A percentile compares a stretch with the other conserved stretches of the same genome.
Conservation (phyloP, 805 yeast genomes). For the Huiozyma naganishii region DNA sequence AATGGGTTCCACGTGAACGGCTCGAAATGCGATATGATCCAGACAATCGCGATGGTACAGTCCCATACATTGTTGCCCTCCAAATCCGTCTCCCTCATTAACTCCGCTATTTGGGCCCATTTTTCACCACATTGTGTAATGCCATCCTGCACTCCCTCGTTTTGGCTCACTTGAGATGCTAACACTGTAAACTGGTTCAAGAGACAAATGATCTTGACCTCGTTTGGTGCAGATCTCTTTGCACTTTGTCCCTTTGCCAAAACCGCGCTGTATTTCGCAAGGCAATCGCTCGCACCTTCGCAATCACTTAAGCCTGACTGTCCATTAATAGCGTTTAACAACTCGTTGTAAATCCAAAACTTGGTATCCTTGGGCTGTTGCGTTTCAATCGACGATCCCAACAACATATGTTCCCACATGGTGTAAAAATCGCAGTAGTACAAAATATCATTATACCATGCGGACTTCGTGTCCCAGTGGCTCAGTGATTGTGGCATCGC, state of each 20-base stretch:
- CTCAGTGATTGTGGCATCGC: constrained; percentile 1
- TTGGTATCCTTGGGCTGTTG: background rate
- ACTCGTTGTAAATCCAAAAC: background rate
- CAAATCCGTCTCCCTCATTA: constrained; percentile 8
- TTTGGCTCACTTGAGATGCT: constrained; percentile 9
- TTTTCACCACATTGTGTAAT: constrained; percentile 6
- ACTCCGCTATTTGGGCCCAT: constrained; percentile 13
- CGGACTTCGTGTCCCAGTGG: constrained; percentile 5
- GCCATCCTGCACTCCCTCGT: constrained; percentile 6
- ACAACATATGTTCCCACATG: constrained; percentile 14
- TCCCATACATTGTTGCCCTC: constrained; percentile 18
- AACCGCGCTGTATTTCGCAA: background rate
- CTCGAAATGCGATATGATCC: constrained; percentile 24
- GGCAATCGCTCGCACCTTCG: background rate
- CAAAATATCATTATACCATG: constrained; percentile 12
- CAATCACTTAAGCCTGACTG: background rate
- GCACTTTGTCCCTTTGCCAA: background rate
- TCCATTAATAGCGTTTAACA: background rate
- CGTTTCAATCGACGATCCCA: constrained; percentile 3
- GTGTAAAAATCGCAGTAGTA: constrained; percentile 15
- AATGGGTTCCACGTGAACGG: constrained; percentile 23
- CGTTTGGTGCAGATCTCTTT: constrained; percentile 1
- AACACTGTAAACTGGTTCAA: constrained; percentile 14
- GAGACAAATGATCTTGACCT: constrained; percentile 14
- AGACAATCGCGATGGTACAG: constrained; percentile 18